These are phyloP conservation scores for Penicillium sp. DNA, from an alignment of 2,329 filamentous ascomycete species.

Conservation along the genomic window DNA sequence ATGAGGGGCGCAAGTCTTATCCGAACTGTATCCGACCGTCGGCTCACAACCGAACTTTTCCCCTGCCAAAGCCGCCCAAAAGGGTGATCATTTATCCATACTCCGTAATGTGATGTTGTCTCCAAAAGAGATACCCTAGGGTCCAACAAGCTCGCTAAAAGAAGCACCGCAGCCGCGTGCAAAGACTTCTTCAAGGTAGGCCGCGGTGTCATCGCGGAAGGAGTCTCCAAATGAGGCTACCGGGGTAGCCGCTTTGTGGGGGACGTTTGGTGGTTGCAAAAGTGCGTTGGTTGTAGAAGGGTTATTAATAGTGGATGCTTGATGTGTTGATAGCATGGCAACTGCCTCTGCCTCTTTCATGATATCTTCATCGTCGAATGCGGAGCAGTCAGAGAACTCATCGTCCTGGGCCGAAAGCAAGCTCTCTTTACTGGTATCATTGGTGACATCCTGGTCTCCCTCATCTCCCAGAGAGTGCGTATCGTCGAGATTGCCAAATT, in stretches of 20 bases:
- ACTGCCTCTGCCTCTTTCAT: conserved; percentile 22
- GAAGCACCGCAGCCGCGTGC: conserved; percentile 15
- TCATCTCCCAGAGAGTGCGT: neutral
- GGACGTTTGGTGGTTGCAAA: conserved; percentile 1
- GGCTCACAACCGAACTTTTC: conserved; percentile 19
- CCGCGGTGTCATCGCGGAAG: conserved; percentile 35
- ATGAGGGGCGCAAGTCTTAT: conserved; percentile 13
- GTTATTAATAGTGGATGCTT: neutral
- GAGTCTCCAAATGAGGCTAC: conserved; percentile 22
- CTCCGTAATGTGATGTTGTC: neutral
- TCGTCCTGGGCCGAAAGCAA: conserved; percentile 18
- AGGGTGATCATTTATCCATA: neutral
- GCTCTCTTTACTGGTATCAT: neutral
- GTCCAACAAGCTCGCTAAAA: conserved; percentile 13
- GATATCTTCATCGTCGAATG: conserved; percentile 29
- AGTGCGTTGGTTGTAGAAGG: neutral
- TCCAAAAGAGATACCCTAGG: neutral
- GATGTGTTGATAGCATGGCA: conserved; percentile 2
- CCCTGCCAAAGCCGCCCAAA: neutral
- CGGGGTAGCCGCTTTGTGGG: neutral
- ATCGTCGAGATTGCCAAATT: conserved; percentile 9
- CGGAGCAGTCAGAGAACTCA: conserved; percentile 34
- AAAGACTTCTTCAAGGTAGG: conserved; percentile 23
- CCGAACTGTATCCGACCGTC: conserved; percentile 22
- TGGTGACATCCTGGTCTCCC: neutral